Evolutionary conservation across 495 filamentous ascomycete species (phyloP).

Genomic region (Penicillium riverlandense): DNA sequence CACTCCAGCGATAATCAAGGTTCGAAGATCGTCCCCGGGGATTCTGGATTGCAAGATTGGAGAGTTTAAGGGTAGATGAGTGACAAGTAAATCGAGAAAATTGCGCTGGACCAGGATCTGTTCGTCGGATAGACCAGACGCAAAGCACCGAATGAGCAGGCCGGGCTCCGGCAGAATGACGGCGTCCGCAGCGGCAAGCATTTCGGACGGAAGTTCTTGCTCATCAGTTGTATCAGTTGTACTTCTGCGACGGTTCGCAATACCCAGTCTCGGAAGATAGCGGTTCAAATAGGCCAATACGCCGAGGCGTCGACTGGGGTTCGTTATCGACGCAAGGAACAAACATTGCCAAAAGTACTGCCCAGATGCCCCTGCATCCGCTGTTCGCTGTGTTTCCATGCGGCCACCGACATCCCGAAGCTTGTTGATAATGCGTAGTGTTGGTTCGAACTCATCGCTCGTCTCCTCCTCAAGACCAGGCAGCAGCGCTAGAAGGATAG

Average conservation of each 20-base stretch:
- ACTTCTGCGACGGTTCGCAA: constrained; percentile 28
- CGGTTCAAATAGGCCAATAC: constrained; percentile 79
- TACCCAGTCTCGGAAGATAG: constrained; percentile 66
- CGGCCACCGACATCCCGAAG: constrained; percentile 62
- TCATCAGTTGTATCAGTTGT: constrained; percentile 15
- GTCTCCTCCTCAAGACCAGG: constrained; percentile 94
- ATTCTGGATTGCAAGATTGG: constrained; percentile 68
- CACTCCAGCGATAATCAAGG: constrained; percentile 71
- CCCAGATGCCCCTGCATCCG: constrained; percentile 53
- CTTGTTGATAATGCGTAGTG: constrained; percentile 66
- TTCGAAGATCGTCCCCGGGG: constrained; percentile 65
- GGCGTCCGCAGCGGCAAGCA: constrained; percentile 50
- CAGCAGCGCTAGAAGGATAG: constrained; percentile 74
- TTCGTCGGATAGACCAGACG: constrained; percentile 79
- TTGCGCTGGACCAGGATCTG: constrained; percentile 89
- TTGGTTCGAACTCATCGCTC: constrained; percentile 92
- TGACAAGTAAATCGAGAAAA: constrained; percentile 87
- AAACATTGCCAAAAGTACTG: constrained; percentile 99
- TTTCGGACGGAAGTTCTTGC: constrained; percentile 15
- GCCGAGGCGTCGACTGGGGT: constrained; percentile 72
- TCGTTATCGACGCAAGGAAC: constrained; percentile 87
- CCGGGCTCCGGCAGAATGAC: constrained; percentile 91
- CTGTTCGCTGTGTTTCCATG: constrained; percentile 32
- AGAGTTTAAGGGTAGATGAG: constrained; percentile 84
- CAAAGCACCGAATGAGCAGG: constrained; percentile 81